phyloP scores from a whole-genome alignment of 768 basidiomycete genomes.

The Xerocomellus chrysenteron region DNA sequence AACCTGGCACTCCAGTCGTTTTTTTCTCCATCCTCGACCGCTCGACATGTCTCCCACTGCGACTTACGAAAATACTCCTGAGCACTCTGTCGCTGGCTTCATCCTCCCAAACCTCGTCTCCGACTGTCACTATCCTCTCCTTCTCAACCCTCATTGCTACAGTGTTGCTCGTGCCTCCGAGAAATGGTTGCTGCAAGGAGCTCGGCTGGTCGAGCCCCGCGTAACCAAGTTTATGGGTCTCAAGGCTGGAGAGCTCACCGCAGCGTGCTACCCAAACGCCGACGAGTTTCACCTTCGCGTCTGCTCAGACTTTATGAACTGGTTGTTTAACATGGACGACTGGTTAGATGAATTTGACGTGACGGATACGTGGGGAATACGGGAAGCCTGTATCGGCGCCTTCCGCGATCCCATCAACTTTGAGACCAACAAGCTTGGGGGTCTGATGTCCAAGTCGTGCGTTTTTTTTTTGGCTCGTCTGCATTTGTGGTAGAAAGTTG shows the following conservation, averaged over 20 bases:
- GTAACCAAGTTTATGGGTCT: conserved; percentile 49
- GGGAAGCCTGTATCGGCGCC: conserved; percentile 29
- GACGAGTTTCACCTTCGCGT: conserved; percentile 59
- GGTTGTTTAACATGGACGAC: conserved; percentile 43
- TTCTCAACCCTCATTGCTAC: conserved; percentile 33
- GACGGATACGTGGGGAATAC: conserved; percentile 31
- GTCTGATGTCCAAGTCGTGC: conserved; percentile 35
- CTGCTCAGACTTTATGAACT: conserved; percentile 65
- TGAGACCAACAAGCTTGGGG: conserved; percentile 29
- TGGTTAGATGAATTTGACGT: conserved; percentile 41
- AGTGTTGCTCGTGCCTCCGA: conserved; percentile 39
- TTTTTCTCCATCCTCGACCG: neutral
- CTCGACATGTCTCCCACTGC: conserved; percentile 28
- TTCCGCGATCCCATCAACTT: conserved; percentile 31
- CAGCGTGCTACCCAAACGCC: conserved; percentile 59
- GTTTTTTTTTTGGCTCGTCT: conserved; percentile 9
- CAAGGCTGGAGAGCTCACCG: conserved; percentile 66
- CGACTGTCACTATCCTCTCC: conserved; percentile 39
- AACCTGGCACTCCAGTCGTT: neutral
- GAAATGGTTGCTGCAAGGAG: conserved; percentile 33
- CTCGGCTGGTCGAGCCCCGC: conserved; percentile 31
- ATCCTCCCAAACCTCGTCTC: conserved; percentile 43
- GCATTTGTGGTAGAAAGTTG: neutral
- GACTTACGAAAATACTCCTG: conserved; percentile 10
- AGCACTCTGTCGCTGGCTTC: conserved; percentile 24